Evolutionary conservation across 2,329 filamentous ascomycete genomes (phyloP).

Genomic region (Arachnomyces sp.): DNA sequence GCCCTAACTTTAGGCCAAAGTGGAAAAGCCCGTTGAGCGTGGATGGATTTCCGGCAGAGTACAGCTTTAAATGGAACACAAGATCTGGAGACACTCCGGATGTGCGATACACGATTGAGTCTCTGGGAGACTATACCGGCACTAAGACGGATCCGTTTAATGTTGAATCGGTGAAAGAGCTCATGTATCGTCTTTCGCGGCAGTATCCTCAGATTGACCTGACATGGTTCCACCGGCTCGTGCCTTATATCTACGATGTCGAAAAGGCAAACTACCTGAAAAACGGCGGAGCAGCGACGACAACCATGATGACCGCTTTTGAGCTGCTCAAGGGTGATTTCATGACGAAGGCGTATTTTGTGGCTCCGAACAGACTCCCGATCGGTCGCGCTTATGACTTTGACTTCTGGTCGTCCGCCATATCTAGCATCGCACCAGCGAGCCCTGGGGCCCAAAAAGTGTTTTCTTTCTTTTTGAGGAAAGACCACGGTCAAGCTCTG

Average conservation of each 20-base stretch:
- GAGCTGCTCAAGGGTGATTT: no score
- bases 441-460: no score
- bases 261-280: constrained; percentile 4
- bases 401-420: no score
- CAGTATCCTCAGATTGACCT: constrained; percentile 11
- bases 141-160: constrained; percentile 16
- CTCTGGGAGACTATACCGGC: constrained; percentile 12
- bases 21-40: constrained; percentile 5
- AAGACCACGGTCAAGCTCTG: no score
- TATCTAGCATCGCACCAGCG: no score
- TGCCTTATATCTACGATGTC: constrained; percentile 9
- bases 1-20: no score
- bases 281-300: no score
- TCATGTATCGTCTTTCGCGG: constrained; percentile 6
- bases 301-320: no score
- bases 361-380: no score
- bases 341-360: constrained; percentile 16
- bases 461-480: no score
- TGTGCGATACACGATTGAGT: constrained; percentile 8
- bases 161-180: constrained; percentile 7
- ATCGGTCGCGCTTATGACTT: no score
- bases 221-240: constrained; percentile 12
- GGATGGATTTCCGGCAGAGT: constrained; percentile 13
- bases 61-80: constrained; percentile 16
- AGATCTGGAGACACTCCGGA: no score